Base-by-base conservation (phyloP, 2,329 filamentous ascomycete genomes). In the Dactylella cylindrospora region DNA sequence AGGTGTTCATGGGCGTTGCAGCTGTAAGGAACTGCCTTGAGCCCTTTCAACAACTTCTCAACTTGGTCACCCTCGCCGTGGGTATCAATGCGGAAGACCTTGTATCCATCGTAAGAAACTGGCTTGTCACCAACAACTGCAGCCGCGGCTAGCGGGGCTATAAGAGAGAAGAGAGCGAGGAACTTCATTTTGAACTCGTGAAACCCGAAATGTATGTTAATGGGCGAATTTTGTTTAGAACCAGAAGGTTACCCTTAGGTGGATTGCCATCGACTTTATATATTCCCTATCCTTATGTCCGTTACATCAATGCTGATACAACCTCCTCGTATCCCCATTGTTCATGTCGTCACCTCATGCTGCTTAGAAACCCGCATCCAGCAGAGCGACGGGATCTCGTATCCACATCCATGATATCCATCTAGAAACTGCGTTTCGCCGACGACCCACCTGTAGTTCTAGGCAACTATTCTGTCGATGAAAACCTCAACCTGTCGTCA, bases 41-140 rank as follows among this genome's bases (percentile, higher is more conserved):
- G 41, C 6, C 26, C 13, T 29, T 52, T 51, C 3, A 61, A 17
- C 10, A 13, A 23, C 3, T 67, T 65, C 62, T 72, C 73, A 45
- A 77, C 66, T 7, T 68, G 68, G 13, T 67, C 71, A 5, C 72
- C 66, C 19, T 74, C 72, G 64, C 74, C 74, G 66, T 76, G 72
- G 25, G 75, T 77, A 67, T 75, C 74, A 59, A 78, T 70, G 9
- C 76, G 71, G 57, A 77, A 75, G 15, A 76, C 73, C 31, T 73
- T 74, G 55, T 71, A 72, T 19, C 72, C 72, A 25, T 70, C 67
- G 36, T 72, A 73, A 9, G 69, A 68, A 26, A 66, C 49, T 23
- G 36, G 62, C 28, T 62, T 40, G n/a, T 52, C 33, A 6, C 46
- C n/a, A 19, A 55, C 28, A 25, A 44, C 54, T 6, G 46, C 54